Conservation (phyloP, 148 eudicot genomes). For the Talinum fruticosum region DNA sequence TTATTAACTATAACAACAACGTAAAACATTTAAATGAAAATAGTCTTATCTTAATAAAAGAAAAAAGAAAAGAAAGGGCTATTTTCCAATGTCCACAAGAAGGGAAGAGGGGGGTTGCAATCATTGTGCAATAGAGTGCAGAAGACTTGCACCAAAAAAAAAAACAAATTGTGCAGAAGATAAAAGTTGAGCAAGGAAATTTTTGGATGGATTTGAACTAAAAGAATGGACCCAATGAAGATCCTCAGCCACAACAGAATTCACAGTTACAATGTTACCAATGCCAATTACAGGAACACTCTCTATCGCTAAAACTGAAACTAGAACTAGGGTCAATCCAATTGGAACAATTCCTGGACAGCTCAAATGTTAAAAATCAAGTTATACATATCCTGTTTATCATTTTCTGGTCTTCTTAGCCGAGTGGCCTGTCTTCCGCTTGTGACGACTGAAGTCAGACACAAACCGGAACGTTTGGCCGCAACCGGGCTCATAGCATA, state of each 20-base stretch:
- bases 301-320: conserved; percentile 9
- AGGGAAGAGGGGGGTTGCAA: background rate
- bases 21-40: too few relatives aligned
- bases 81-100: too few relatives aligned
- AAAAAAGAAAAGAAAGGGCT: too few relatives aligned
- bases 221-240: conserved; percentile 27
- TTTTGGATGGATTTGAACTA: background rate
- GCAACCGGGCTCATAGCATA: conserved; percentile 70
- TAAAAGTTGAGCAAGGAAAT: conserved; percentile 11
- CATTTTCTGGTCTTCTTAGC: conserved; percentile 52
- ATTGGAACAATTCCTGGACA: conserved; percentile 10
- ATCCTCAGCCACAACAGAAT: conserved; percentile 12
- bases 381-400: conserved; percentile 21
- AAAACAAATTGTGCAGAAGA: background rate
- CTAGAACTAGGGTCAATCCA: conserved; percentile 23
- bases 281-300: background rate
- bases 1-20: too few relatives aligned
- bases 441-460: conserved; percentile 98
- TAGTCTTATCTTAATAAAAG: too few relatives aligned
- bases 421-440: conserved; percentile 93
- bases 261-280: conserved; percentile 13
- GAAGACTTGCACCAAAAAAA: background rate
- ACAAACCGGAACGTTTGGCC: conserved; percentile 96
- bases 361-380: conserved; percentile 11
- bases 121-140: too few relatives aligned